Evolutionary conservation across 1,284 basidiomycete genomes (phyloP), one percentile per base, ranked within the genome.

Genomic region (Apiotrichum montevideense): DNA sequence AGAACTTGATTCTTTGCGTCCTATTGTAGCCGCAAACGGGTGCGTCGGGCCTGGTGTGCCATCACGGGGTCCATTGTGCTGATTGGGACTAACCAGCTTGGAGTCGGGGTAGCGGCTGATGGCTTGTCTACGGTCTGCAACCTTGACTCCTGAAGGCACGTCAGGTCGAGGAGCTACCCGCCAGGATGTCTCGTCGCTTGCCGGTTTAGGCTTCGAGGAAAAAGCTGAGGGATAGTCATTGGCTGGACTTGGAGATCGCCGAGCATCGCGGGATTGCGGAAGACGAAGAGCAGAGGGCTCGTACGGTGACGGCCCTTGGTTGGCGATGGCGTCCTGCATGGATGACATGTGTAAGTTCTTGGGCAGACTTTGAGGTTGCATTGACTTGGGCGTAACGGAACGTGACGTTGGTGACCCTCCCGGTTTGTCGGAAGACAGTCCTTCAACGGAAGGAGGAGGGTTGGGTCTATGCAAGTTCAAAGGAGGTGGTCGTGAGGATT

Each of bases 191-290:
- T 49, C 47, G 11, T 49, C 47, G 10, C 1, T 39, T 13, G 6
- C 14, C 11, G 4, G 45, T 11, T 2, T 1, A 32, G 29, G 45
- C 32, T 14, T 46, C 6, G 47, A 40, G 1, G 47, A 29, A 8
- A 39, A 29, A 2, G 29, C 11, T 32, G 47, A 11, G 2, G 45
- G 34, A n/a, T 51, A 63, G 21, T 55, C 60, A 47, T 67, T 62
- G 54, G 61, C 58, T 0, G 70, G 71, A 47, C 69, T 72, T 2
- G 71, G 71, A 2, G 71, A 72, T 5, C 70, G 58, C 29, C 69
- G 53, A 15, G 55, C 41, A 39, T 71, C 68, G 6, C 68, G 54
- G 3, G 63, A 34, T 21, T 68, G 64, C 10, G 70, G 71, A n/a
- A 67, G 67, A 13, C 69, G 62, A 3, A 73, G 59, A 1, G 44